Percentiles rank a stretch among this genome's conserved stretches.
phyloP scores from a whole-genome alignment of 2,329 filamentous ascomycete species.

The Didymella keratinophila region DNA sequence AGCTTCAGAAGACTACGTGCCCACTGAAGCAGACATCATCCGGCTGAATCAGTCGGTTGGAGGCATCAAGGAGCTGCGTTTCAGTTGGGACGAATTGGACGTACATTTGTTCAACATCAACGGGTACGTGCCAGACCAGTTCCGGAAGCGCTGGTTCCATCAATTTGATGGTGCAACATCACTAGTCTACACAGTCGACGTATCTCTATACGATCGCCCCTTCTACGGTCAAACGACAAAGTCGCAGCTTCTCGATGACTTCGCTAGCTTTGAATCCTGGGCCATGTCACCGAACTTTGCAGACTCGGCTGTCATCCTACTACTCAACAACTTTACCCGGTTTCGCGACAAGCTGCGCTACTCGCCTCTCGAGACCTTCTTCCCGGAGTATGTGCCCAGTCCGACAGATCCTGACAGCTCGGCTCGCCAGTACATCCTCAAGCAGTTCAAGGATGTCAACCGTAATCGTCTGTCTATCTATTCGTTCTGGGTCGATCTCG shows the following conservation, averaged over 20 bases:
- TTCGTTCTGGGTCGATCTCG: conserved; percentile 49
- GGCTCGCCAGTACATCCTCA: conserved; percentile 43
- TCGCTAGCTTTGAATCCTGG: conserved; percentile 43
- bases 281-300: conserved; percentile 41
- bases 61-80: conserved; percentile 47
- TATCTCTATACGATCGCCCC: conserved; percentile 45
- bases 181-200: conserved; percentile 45
- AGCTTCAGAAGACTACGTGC: conserved; percentile 39
- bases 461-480: conserved; percentile 43
- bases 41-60: conserved; percentile 41
- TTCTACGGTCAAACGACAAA: conserved; percentile 37
- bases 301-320: conserved; percentile 40
- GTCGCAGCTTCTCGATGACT: conserved; percentile 42
- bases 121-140: conserved; percentile 42
- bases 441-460: conserved; percentile 45
- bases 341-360: conserved; percentile 44
- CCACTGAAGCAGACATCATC: conserved; percentile 46
- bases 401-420: conserved; percentile 36
- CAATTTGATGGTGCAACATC: conserved; percentile 46
- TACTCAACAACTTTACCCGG: conserved; percentile 48
- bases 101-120: conserved; percentile 49
- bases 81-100: conserved; percentile 47
- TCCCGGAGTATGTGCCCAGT: conserved; percentile 37
- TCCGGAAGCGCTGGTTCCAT: conserved; percentile 48
- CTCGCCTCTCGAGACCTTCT: conserved; percentile 40